Evolutionary conservation across 306 rosid genomes (phyloP).

Genomic region (Spatholobus suberectus): DNA sequence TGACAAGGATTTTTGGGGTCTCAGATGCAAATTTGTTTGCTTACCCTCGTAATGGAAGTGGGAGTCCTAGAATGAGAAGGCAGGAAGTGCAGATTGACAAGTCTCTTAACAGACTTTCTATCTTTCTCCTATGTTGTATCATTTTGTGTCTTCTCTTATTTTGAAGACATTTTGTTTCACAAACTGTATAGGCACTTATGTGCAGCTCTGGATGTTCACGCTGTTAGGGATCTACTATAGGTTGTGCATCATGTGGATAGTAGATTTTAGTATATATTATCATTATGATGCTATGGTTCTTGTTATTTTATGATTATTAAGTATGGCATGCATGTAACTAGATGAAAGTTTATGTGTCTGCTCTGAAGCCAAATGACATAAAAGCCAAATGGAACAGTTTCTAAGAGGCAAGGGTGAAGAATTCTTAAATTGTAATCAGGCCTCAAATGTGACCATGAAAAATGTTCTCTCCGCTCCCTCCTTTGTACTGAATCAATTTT

Average conservation of each 20-base stretch:
- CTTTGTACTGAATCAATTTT: background rate
- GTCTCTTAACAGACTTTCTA: conserved; percentile 75
- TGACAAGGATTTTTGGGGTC: conserved; percentile 72
- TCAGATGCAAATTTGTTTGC: conserved; percentile 59
- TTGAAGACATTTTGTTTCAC: conserved; percentile 46
- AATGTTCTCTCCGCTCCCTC: conserved; percentile 6
- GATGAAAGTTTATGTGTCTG: conserved; percentile 13
- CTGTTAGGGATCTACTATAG: conserved; percentile 41
- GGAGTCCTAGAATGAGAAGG: conserved; percentile 78
- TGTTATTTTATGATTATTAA: conserved; percentile 15
- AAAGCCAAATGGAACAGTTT: background rate
- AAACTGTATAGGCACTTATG: conserved; percentile 47
- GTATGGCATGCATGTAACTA: conserved; percentile 17
- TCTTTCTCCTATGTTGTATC: conserved; percentile 79
- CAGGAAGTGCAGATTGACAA: conserved; percentile 85
- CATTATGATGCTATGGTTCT: background rate
- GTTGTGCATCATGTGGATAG: conserved; percentile 35
- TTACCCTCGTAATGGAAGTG: conserved; percentile 48
- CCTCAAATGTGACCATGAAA: background rate
- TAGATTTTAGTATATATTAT: conserved; percentile 28
- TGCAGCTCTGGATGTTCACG: conserved; percentile 30
- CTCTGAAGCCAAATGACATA: background rate
- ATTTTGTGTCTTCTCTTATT: conserved; percentile 86
- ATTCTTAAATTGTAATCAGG: background rate
- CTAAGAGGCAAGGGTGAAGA: background rate